Evolutionary conservation across 1,284 basidiomycete species (phyloP).

Genomic region (Chiua sp.): DNA sequence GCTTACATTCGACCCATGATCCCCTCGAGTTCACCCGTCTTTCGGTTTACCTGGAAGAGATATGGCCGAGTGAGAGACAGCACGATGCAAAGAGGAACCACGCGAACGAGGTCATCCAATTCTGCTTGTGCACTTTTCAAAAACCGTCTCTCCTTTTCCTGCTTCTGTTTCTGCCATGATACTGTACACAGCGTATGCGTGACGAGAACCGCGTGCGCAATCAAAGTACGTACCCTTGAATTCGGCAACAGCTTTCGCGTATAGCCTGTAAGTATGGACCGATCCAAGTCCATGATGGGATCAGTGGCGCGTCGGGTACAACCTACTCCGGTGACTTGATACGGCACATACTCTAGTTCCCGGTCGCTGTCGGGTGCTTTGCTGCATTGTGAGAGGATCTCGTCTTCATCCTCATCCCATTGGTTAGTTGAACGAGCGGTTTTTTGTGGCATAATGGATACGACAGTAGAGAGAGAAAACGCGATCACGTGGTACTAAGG

Average conservation of each 20-base stretch:
- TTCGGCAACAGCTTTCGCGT: conserved; percentile 37
- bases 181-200: conserved; percentile 14
- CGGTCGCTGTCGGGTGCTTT: conserved; percentile 28
- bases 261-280: conserved; percentile 23
- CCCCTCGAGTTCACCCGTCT: conserved; percentile 21
- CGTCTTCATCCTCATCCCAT: conserved; percentile 20
- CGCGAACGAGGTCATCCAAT: conserved; percentile 36
- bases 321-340: too few species aligned
- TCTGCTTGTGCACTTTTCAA: conserved; percentile 34
- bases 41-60: conserved; percentile 25
- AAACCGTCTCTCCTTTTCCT: conserved; percentile 40
- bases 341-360: conserved; percentile 30
- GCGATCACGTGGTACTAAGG: too few species aligned
- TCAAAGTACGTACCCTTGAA: conserved; percentile 32
- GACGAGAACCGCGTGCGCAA: too few species aligned
- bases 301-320: neutral
- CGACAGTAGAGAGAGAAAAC: neutral
- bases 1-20: conserved; percentile 33
- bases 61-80: neutral
- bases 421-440: conserved; percentile 10
- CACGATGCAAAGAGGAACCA: too few species aligned
- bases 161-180: conserved; percentile 46
- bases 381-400: conserved; percentile 24
- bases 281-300: too few species aligned
- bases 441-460: conserved; percentile 25